Percentiles rank a stretch among this genome's conserved stretches.
phyloP scores from a whole-genome alignment of 495 filamentous ascomycete species.

The Podospora comata region DNA sequence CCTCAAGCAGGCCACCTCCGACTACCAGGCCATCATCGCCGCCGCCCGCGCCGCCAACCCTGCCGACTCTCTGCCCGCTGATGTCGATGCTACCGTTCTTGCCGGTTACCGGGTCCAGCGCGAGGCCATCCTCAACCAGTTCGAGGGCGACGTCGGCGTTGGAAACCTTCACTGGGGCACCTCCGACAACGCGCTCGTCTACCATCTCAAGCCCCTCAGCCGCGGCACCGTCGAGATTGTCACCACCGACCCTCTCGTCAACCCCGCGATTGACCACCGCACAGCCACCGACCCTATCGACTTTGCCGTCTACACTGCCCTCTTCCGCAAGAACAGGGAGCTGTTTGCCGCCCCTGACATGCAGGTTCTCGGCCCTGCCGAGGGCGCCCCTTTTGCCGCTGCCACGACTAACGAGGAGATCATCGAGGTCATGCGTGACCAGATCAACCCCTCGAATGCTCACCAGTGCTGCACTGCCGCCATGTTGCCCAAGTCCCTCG shows the following conservation, averaged over 20 bases:
- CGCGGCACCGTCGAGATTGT: conserved; percentile 43
- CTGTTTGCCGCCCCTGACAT: conserved; percentile 41
- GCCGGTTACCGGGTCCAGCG: conserved; percentile 36
- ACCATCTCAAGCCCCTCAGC: conserved; percentile 41
- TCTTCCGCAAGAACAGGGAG: conserved; percentile 40
- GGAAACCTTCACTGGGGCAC: conserved; percentile 39
- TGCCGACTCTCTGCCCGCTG: conserved; percentile 34
- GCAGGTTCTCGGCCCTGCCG: conserved; percentile 37
- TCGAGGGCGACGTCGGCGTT: conserved; percentile 23
- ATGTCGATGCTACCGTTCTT: conserved; percentile 37
- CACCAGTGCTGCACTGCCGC: conserved; percentile 45
- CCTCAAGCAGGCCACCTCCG: conserved; percentile 30
- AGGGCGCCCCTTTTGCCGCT: conserved; percentile 31
- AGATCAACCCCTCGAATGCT: conserved; percentile 32
- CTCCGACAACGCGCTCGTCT: conserved; percentile 30
- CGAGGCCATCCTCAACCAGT: conserved; percentile 29
- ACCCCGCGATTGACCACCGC: conserved; percentile 34
- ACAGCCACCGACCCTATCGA: conserved; percentile 38
- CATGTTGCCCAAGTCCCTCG: conserved; percentile 41
- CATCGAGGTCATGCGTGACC: conserved; percentile 27
- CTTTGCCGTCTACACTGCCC: conserved; percentile 29
- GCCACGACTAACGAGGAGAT: conserved; percentile 29
- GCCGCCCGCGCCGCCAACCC: conserved; percentile 32
- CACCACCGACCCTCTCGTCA: conserved; percentile 35
- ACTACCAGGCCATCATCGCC: conserved; percentile 31